These are phyloP conservation scores for Fonsecaea monophora DNA, from an alignment of 2,329 filamentous ascomycete species.

Conservation along the genomic window DNA sequence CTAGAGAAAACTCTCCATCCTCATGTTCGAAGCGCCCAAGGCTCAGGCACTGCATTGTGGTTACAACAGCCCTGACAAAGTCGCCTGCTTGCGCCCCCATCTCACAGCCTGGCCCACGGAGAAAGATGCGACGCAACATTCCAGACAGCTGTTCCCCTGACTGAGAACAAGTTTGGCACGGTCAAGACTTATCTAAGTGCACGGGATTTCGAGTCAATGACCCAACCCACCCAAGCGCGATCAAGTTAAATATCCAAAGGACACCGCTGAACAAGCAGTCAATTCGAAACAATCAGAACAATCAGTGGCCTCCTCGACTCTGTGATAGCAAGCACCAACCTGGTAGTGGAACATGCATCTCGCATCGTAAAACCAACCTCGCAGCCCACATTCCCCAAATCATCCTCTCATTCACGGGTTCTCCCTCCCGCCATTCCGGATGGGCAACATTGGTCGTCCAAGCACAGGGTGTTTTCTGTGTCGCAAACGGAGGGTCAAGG, in stretches of 20 bases:
- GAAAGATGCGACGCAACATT: constrained; percentile 25
- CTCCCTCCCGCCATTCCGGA: constrained; percentile 4
- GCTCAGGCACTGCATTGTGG: constrained; percentile 10
- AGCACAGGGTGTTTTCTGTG: constrained; percentile 33
- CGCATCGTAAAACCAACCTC: constrained; percentile 25
- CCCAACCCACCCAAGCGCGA: constrained; percentile 2
- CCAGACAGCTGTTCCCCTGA: constrained; percentile 13
- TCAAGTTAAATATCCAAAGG: constrained; percentile 18
- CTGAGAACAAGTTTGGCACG: constrained; percentile 15
- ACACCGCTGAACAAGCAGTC: constrained; percentile 11
- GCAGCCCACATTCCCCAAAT: not conserved
- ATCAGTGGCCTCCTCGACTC: not conserved
- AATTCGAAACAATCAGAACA: not conserved
- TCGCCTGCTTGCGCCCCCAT: constrained; percentile 13
- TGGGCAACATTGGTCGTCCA: constrained; percentile 35
- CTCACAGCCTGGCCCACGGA: constrained; percentile 19
- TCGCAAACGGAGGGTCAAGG: constrained; percentile 34
- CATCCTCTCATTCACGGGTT: constrained; percentile 1
- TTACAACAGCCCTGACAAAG: constrained; percentile 4
- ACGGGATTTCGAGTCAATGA: constrained; percentile 16
- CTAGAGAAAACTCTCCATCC: constrained; percentile 14
- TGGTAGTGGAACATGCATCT: constrained; percentile 21
- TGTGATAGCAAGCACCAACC: constrained; percentile 1
- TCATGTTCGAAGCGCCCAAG: constrained; percentile 4
- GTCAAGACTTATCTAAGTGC: constrained; percentile 15